Conservation (phyloP, 2,329 filamentous ascomycete species). For the Talaromyces pinophilus region DNA sequence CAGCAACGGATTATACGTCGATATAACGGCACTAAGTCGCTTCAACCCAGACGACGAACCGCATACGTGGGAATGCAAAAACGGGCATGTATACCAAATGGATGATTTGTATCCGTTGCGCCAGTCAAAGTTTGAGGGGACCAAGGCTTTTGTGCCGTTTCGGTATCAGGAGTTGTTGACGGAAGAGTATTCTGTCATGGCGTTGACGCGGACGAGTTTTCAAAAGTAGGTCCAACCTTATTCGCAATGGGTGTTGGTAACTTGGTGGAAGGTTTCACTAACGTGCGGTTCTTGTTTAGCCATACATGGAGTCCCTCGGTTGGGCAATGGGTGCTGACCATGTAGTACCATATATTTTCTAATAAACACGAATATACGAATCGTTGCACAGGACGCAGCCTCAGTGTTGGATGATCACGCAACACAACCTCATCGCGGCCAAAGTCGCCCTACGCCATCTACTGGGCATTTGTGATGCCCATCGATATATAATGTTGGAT, state of each 20-base stretch:
- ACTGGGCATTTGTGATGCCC: background rate
- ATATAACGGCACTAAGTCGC: constrained; percentile 76
- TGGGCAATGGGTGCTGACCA: constrained; percentile 20
- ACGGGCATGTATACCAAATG: constrained; percentile 70
- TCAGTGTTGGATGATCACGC: background rate
- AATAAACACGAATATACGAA: background rate
- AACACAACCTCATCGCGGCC: background rate
- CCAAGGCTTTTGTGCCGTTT: constrained; percentile 66
- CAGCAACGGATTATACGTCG: constrained; percentile 74
- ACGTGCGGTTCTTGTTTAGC: constrained; percentile 29
- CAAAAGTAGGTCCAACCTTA: constrained; percentile 35
- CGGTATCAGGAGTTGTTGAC: constrained; percentile 43
- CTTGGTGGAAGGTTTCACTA: constrained; percentile 13
- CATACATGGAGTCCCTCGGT: constrained; percentile 40
- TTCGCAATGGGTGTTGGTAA: background rate
- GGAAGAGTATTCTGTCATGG: constrained; percentile 43
- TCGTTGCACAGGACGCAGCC: background rate
- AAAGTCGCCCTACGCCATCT: background rate
- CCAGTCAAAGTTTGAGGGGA: constrained; percentile 72
- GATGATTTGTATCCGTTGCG: constrained; percentile 76
- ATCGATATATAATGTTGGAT: background rate
- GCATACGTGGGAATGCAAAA: constrained; percentile 76
- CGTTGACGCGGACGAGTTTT: constrained; percentile 38
- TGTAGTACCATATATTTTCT: background rate
- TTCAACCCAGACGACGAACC: constrained; percentile 60